Conservation (phyloP, 306 rosid genomes). For the Delonix regia region DNA sequence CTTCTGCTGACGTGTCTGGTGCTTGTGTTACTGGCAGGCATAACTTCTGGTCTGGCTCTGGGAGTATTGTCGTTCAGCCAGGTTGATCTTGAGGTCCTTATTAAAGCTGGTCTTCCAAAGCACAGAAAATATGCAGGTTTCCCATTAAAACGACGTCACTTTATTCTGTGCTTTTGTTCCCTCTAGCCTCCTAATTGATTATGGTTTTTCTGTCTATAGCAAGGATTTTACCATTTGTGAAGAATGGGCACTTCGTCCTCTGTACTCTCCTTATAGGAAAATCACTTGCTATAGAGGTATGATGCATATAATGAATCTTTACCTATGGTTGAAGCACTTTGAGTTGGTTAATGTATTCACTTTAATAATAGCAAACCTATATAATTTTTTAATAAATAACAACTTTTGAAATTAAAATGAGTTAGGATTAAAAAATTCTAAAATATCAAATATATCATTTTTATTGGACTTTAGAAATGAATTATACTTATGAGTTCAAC, state of each 20-base stretch:
- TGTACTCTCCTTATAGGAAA: constrained; percentile 84
- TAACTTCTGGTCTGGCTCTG: constrained; percentile 73
- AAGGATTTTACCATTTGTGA: constrained; percentile 74
- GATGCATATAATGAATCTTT: neutral
- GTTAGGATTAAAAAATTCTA: no score
- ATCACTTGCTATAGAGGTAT: constrained; percentile 82
- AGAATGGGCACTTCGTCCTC: constrained; percentile 75
- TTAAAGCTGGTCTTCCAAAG: constrained; percentile 60
- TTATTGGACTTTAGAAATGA: no score
- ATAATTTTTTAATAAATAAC: no score
- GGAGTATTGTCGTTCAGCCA: constrained; percentile 72
- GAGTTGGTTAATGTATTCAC: no score
- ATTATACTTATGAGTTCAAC: no score
- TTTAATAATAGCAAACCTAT: no score
- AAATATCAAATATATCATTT: no score
- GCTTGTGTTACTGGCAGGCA: constrained; percentile 63
- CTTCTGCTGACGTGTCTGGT: constrained; percentile 41
- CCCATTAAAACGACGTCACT: neutral
- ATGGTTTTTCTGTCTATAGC: constrained; percentile 49
- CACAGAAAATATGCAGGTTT: constrained; percentile 72
- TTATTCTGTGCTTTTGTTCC: neutral
- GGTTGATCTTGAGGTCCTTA: constrained; percentile 82
- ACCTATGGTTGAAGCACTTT: neutral
- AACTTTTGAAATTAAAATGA: no score
- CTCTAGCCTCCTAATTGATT: neutral